phyloP scores from a whole-genome alignment of 306 rosid species.

The Parietaria judaica region DNA sequence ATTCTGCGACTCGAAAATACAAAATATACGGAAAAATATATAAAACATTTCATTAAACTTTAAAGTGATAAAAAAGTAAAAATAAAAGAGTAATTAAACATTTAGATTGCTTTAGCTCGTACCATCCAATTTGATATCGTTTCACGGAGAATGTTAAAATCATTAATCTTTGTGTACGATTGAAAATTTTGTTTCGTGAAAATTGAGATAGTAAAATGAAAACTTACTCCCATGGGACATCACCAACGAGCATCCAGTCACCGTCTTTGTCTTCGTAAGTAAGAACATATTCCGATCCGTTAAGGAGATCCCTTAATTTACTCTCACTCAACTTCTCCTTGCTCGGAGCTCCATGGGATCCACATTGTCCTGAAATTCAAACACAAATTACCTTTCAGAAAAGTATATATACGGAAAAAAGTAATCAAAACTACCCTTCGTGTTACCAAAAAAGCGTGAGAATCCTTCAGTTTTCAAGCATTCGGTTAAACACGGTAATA shows the following conservation, averaged over 20 bases:
- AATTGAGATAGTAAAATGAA: neutral
- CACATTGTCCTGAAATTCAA: slow-evolving; percentile 66
- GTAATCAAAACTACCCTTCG: neutral
- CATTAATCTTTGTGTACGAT: too few relatives aligned
- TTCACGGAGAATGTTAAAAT: too few relatives aligned
- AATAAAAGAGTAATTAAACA: too few relatives aligned
- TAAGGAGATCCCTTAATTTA: slow-evolving; percentile 87
- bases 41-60: too few relatives aligned
- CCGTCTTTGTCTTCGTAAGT: slow-evolving; percentile 90
- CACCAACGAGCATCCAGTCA: slow-evolving; percentile 99
- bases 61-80: too few relatives aligned
- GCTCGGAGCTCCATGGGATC: slow-evolving; percentile 72
- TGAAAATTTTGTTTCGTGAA: neutral
- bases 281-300: slow-evolving; percentile 91
- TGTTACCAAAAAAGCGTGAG: too few relatives aligned
- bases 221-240: slow-evolving; percentile 96
- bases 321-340: slow-evolving; percentile 79
- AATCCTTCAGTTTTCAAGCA: too few relatives aligned
- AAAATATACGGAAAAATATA: too few relatives aligned
- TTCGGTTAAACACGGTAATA: too few relatives aligned
- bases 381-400: slow-evolving; percentile 2
- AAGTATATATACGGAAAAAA: neutral
- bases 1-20: too few relatives aligned
- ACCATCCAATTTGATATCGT: too few relatives aligned
- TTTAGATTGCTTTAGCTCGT: too few relatives aligned